Conservation (phyloP, 2,329 filamentous ascomycete genomes). For the Tricladium varicosporioides region DNA sequence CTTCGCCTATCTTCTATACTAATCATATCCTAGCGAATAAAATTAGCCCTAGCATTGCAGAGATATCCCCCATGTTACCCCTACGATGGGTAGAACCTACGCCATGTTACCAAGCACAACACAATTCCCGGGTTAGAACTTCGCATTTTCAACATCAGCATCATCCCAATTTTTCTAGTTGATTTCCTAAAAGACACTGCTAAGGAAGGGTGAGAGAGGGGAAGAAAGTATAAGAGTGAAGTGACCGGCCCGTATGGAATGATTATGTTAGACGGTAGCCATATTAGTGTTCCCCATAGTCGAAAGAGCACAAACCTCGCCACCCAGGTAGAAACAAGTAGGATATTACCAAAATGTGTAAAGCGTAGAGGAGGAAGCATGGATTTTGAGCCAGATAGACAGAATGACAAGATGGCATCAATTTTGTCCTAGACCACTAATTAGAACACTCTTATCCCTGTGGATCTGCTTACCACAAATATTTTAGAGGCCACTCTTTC, state of each 20-base stretch:
- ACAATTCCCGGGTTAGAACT: constrained; percentile 37
- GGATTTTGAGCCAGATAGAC: no score
- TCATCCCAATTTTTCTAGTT: constrained; percentile 44
- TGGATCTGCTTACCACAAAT: no score
- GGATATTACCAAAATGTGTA: neutral
- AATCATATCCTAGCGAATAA: neutral
- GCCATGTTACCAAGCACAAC: constrained; percentile 45
- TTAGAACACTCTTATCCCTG: no score
- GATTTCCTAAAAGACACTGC: constrained; percentile 48
- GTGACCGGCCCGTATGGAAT: neutral
- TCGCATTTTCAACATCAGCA: constrained; percentile 43
- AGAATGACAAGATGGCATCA: no score
- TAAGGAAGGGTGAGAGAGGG: constrained; percentile 32
- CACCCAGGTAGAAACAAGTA: neutral
- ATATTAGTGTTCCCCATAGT: neutral
- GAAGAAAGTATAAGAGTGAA: neutral
- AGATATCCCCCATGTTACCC: constrained; percentile 50
- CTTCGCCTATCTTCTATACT: neutral
- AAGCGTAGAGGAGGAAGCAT: neutral
- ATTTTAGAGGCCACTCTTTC: no score
- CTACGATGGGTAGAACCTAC: constrained; percentile 53
- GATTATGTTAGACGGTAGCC: neutral
- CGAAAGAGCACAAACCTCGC: neutral
- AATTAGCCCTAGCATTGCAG: neutral
- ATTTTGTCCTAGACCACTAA: no score